These are phyloP conservation scores for Ogataea methanolica DNA, from an alignment of 805 yeast species.

Conservation along the genomic window DNA sequence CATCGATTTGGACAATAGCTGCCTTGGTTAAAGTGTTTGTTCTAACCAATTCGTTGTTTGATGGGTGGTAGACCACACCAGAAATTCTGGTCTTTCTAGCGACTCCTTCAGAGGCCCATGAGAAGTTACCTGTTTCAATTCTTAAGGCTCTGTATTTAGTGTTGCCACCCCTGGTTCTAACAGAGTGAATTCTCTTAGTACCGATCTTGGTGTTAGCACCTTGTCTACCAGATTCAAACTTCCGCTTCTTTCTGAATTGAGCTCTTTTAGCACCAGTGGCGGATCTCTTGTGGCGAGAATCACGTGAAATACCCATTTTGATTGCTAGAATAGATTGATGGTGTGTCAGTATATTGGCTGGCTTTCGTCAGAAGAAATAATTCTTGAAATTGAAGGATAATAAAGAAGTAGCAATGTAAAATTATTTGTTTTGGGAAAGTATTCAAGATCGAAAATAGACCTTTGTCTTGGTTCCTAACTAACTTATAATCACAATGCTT, in stretches of 20 bases:
- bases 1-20: constrained; percentile 99
- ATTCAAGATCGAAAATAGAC: too few species aligned
- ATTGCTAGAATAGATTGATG: constrained; percentile 3
- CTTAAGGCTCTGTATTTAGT: constrained; percentile 99
- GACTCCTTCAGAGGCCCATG: constrained; percentile 99
- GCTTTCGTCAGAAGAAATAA: background rate
- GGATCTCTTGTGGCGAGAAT: constrained; percentile 99
- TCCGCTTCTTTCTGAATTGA: constrained; percentile 99
- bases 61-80: constrained; percentile 98
- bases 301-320: constrained; percentile 99
- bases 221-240: constrained; percentile 99
- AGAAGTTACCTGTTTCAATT: constrained; percentile 98
- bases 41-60: constrained; percentile 99
- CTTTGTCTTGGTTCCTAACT: too few species aligned
- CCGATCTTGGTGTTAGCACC: constrained; percentile 99
- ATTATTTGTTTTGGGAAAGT: too few species aligned
- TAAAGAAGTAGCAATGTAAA: background rate
- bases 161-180: constrained; percentile 99
- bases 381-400: background rate
- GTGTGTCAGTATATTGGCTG: constrained; percentile 6
- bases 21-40: constrained; percentile 99
- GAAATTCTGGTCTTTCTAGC: constrained; percentile 99
- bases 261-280: constrained; percentile 99
- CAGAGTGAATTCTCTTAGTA: constrained; percentile 97
- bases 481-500: too few species aligned